Conservation (phyloP, 1,284 basidiomycete genomes). For the Sanghuangporus weigelae region DNA sequence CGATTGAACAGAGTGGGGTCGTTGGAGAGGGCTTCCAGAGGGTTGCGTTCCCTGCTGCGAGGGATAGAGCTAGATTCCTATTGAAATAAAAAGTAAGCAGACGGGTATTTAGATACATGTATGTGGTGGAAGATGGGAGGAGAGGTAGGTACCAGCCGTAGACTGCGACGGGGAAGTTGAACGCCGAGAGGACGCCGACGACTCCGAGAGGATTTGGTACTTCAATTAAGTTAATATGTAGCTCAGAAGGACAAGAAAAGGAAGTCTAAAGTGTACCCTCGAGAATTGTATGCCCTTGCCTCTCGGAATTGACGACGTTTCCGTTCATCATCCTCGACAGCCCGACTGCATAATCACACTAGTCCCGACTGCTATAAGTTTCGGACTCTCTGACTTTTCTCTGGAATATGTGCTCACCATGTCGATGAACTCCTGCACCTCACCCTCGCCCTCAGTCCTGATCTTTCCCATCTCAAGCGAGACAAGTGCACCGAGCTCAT, state of each 20-base stretch:
- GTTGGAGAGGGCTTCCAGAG: conserved; percentile 94
- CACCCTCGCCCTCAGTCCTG: conserved; percentile 84
- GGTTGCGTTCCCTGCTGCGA: conserved; percentile 89
- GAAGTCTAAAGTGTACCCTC: conserved; percentile 61
- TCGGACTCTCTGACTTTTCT: not conserved
- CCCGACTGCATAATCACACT: conserved; percentile 76
- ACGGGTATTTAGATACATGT: no score
- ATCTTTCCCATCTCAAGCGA: conserved; percentile 97
- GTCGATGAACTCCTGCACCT: conserved; percentile 94
- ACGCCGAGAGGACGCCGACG: conserved; percentile 87
- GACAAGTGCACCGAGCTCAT: conserved; percentile 78
- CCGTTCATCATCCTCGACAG: conserved; percentile 92
- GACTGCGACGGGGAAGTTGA: conserved; percentile 92
- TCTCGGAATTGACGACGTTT: conserved; percentile 77
- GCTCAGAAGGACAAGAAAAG: no score
- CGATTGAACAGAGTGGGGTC: conserved; percentile 85
- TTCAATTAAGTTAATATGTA: conserved; percentile 29
- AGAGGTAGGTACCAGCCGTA: conserved; percentile 63
- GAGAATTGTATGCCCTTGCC: conserved; percentile 85
- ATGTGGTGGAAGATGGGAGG: no score
- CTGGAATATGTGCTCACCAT: conserved; percentile 48
- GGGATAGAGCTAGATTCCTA: conserved; percentile 87
- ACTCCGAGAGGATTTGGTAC: conserved; percentile 92
- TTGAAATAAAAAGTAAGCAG: conserved; percentile 9
- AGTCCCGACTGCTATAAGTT: not conserved